These are phyloP conservation scores for Aspergillus caelatus DNA, from an alignment of 2,329 filamentous ascomycete species.

Conservation along the genomic window DNA sequence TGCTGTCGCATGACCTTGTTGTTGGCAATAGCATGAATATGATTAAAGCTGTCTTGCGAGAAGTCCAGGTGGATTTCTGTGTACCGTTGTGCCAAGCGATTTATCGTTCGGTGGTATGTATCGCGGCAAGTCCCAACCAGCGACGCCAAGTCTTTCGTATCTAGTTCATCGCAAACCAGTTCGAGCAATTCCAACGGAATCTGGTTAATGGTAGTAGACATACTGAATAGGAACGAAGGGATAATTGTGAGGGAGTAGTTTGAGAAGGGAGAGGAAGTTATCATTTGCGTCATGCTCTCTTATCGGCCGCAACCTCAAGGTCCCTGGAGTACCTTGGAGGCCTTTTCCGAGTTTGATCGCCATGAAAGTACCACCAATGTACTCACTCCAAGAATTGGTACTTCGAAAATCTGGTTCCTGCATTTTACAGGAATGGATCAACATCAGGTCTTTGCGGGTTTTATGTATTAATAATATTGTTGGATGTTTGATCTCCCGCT, in stretches of 20 bases:
- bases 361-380: background rate
- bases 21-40: slow-evolving; percentile 14
- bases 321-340: slow-evolving; percentile 2
- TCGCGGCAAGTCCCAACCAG: slow-evolving; percentile 14
- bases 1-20: slow-evolving; percentile 13
- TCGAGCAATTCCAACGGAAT: slow-evolving; percentile 15
- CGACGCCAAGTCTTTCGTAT: slow-evolving; percentile 14
- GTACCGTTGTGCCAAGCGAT: slow-evolving; percentile 15
- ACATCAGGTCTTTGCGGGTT: too few species aligned
- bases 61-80: slow-evolving; percentile 15
- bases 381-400: background rate
- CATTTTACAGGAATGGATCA: too few species aligned
- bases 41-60: slow-evolving; percentile 11
- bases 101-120: slow-evolving; percentile 11
- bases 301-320: slow-evolving; percentile 2
- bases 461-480: too few species aligned
- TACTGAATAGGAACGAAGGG: background rate
- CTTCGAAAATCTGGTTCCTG: too few species aligned
- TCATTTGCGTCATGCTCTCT: background rate
- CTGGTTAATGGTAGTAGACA: background rate
- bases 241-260: background rate
- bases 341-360: background rate
- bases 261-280: background rate
- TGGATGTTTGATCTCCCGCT: too few species aligned
- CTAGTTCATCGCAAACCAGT: slow-evolving; percentile 14